Evolutionary conservation across 768 basidiomycete species (phyloP).

Genomic region (Pleurotus djamor): DNA sequence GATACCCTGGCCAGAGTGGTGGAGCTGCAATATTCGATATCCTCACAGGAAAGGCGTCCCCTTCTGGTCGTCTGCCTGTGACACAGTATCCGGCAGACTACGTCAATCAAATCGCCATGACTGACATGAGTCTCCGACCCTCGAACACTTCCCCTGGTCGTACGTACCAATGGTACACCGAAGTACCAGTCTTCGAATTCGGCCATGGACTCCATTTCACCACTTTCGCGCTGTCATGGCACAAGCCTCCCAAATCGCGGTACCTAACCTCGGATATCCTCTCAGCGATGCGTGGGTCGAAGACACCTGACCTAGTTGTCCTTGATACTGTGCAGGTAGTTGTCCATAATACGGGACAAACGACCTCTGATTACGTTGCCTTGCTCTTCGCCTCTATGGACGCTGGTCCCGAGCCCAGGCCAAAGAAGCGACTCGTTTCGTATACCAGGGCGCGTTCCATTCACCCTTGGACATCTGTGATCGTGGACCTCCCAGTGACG

Average conservation of each 20-base stretch:
- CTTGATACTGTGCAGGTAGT: constrained; percentile 49
- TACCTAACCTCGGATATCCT: constrained; percentile 43
- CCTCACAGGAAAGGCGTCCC: constrained; percentile 46
- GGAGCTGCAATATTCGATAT: constrained; percentile 54
- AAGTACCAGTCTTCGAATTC: constrained; percentile 48
- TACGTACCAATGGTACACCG: constrained; percentile 59
- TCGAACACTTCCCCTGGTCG: constrained; percentile 47
- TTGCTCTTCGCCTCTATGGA: constrained; percentile 48
- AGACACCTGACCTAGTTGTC: constrained; percentile 35
- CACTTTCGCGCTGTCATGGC: constrained; percentile 41
- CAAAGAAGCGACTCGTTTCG: constrained; percentile 48
- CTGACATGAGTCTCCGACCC: constrained; percentile 55
- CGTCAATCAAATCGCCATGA: constrained; percentile 48
- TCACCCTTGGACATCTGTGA: constrained; percentile 18
- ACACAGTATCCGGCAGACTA: constrained; percentile 55
- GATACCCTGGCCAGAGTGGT: constrained; percentile 56
- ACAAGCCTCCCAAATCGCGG: constrained; percentile 23
- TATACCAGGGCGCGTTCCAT: constrained; percentile 39
- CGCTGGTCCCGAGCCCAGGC: constrained; percentile 47
- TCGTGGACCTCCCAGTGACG: constrained; percentile 37
- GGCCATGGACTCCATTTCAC: constrained; percentile 59
- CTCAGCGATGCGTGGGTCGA: constrained; percentile 12
- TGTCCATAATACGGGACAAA: constrained; percentile 46
- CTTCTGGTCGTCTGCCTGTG: constrained; percentile 52
- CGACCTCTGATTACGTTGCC: constrained; percentile 53